Evolutionary conservation across 2,329 filamentous ascomycete genomes (phyloP).

Genomic region (Blastomyces emzantsi): DNA sequence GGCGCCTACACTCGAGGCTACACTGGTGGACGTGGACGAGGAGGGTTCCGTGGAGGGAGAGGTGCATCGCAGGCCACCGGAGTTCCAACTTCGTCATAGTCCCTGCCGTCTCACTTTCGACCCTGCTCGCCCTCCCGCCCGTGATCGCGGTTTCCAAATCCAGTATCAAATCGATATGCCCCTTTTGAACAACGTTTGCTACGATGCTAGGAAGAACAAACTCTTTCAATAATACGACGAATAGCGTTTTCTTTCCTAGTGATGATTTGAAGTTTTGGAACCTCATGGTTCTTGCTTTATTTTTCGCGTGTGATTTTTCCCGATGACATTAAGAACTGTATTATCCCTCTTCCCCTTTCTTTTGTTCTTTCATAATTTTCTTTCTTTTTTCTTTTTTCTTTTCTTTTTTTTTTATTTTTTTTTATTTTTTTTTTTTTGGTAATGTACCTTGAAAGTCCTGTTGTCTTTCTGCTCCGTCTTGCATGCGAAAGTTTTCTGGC

Average conservation of each 20-base stretch:
- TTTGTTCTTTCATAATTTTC: not conserved
- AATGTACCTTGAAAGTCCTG: not conserved
- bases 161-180: not conserved
- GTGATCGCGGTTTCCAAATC: not conserved
- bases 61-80: slow-evolving; percentile 32
- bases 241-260: not conserved
- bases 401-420: too few relatives aligned
- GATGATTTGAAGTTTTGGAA: not conserved
- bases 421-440: not conserved
- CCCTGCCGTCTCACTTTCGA: not conserved
- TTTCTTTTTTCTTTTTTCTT: too few relatives aligned
- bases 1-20: slow-evolving; percentile 41
- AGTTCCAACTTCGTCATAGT: slow-evolving; percentile 22
- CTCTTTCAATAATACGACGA: not conserved
- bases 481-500: not conserved
- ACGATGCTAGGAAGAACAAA: not conserved
- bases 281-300: not conserved
- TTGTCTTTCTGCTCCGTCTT: not conserved
- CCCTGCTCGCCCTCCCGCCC: too few relatives aligned
- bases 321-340: not conserved
- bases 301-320: not conserved
- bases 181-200: not conserved
- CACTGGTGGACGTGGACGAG: slow-evolving; percentile 34
- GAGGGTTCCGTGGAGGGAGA: slow-evolving; percentile 38
- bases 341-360: not conserved